Evolutionary conservation across 2,329 filamentous ascomycete genomes (phyloP), one percentile per base, ranked within the genome.

Genomic region (Clarireedia homoeocarpa): DNA sequence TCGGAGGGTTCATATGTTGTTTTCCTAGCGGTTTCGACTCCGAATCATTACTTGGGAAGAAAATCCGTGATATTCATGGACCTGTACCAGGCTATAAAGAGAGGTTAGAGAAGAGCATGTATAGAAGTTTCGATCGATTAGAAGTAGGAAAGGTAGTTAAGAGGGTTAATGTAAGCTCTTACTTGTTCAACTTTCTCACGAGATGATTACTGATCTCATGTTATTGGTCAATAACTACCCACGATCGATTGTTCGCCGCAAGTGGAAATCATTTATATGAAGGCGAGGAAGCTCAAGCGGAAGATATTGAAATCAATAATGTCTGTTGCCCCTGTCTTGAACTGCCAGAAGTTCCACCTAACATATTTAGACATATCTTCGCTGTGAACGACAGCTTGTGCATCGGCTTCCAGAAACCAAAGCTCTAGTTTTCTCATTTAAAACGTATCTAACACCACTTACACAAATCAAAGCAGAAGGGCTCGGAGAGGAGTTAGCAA

Each of bases 361-460:
- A 53, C 20, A 14, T 15, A n/a, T 5, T 1, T 38, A 69, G 73
- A 76, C 75, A 0, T 68, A 73, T 40, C 53, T 86, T 23, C 72
- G 83, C 4, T 79, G 74, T 60, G 83, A 86, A 67, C 71, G 81
- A 34, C 83, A 86, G 71, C 82, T 80, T 0, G 67, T 86, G 36
- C 81, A 84, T 70, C 74, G 83, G 1, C 66, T 86, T 26, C 80
- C 80, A 4, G 60, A 69, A 48, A 78, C 74, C 0, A 71, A 73
- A 52, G 81, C 80, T 6, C 50, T 85, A 20, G 74, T 84, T 0
- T 86, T 86, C 69, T 75, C 73, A 0, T 81, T 85, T 66, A 83
- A 84, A 68, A 85, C 83, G 15, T 85, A 84, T 67, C 70, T 75
- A 56, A 84, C 85, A 67, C 74, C 75, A 1, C 66, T 86, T 6